Evolutionary conservation across 2,329 filamentous ascomycete genomes (phyloP).

Genomic region (Alternaria brassicae): DNA sequence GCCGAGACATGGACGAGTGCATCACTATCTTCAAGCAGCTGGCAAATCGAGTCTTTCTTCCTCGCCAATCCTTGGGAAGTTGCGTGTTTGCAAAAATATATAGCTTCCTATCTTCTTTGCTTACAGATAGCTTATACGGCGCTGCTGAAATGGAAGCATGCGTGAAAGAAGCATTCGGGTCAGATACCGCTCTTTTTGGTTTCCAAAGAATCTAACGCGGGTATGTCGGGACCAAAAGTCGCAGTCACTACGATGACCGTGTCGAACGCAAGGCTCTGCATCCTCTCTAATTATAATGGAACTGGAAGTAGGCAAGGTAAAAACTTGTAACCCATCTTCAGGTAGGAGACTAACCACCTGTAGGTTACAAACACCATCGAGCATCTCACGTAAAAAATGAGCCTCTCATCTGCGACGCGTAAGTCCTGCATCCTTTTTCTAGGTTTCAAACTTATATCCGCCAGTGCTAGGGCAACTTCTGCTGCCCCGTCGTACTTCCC

Average conservation of each 20-base stretch:
- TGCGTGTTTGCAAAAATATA: constrained; percentile 6
- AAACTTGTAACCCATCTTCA: neutral
- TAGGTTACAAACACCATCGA: constrained; percentile 21
- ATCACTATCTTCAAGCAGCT: constrained; percentile 19
- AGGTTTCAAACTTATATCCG: neutral
- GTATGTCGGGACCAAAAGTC: constrained; percentile 16
- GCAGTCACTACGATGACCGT: constrained; percentile 23
- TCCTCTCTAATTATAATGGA: constrained; percentile 28
- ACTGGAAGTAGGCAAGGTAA: constrained; percentile 10
- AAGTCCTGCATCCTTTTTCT: constrained; percentile 3
- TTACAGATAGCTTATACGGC: constrained; percentile 23
- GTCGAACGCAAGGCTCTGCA: constrained; percentile 11
- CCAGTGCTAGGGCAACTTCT: constrained; percentile 21
- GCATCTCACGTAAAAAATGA: constrained; percentile 14
- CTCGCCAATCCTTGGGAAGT: neutral
- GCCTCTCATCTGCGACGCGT: constrained; percentile 16
- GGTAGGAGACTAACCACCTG: neutral
- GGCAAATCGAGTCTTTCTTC: constrained; percentile 11
- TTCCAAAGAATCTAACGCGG: neutral
- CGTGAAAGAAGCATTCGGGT: constrained; percentile 16
- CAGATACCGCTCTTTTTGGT: constrained; percentile 15
- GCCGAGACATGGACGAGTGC: constrained; percentile 10
- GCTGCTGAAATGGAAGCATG: constrained; percentile 49
- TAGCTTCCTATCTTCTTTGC: constrained; percentile 43
- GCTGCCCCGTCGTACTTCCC: constrained; percentile 21